Evolutionary conservation across 306 rosid genomes (phyloP), one percentile per base, ranked within the genome.

Genomic region (Argentina anserina): DNA sequence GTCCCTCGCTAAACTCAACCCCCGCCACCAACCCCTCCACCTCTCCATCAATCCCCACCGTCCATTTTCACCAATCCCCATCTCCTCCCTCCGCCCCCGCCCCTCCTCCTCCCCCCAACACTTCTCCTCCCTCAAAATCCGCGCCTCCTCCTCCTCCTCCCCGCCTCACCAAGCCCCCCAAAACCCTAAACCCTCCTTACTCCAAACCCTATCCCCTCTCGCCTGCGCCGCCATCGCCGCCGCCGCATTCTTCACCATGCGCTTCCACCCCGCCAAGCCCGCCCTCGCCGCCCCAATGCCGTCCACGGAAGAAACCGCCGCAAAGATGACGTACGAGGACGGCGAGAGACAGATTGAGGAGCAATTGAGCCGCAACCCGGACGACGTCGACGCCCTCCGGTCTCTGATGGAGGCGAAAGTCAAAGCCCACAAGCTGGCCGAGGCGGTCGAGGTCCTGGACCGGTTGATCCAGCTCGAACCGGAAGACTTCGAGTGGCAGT

Each of bases 381-480:
- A 55, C 39, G 91, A 90, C 33, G 33, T 69, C 29, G 89, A 82
- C 11, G 88, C 87, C 9, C 90, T 91, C 15, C 71, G 84, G 20
- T 84, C 89, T 3, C 80, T 88, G 40, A 71, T 88, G 74, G 96
- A 87, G 86, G 58, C 41, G 1, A 86, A 75, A 20, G 55, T 95
- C 70, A 81, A 73, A 73, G 79, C 82, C n/a, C 66, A 76, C 23
- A 86, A 82, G 79, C 69, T 91, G 3, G 50, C 72, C 2, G 93
- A 91, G 43, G 97, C 96, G 5, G 77, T 95, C 68, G 53, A 41
- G 28, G 81, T 74, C 0, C 17, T 87, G 21, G 85, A 91, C 64
- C 89, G 89, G 9, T 84, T 88, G 36, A 80, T 84, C 29, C 84
- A 86, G 40, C 83, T 90, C 3, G 90, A 94, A 8, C 95, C 99